phyloP scores from a whole-genome alignment of 2,329 filamentous ascomycete species.

The Fusarium citri region DNA sequence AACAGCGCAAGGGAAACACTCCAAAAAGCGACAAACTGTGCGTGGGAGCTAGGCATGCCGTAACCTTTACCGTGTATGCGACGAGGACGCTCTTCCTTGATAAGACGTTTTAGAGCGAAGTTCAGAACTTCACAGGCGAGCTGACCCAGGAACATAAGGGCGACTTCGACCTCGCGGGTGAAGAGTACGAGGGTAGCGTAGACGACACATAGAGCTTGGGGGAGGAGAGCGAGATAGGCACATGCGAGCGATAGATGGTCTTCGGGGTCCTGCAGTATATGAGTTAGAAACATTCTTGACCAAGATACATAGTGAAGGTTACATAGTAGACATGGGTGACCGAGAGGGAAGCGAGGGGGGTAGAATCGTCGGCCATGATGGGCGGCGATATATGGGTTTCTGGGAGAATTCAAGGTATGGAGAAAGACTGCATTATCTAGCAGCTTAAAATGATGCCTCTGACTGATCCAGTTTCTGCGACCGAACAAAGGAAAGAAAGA shows the following conservation, averaged over 20 bases:
- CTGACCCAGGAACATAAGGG: conserved; percentile 91
- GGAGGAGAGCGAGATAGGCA: conserved; percentile 93
- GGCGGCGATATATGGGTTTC: conserved; percentile 1
- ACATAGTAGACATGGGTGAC: conserved; percentile 98
- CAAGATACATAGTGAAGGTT: conserved; percentile 50
- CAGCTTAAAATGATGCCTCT: neutral
- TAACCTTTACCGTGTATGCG: conserved; percentile 93
- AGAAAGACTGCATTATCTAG: conserved; percentile 19
- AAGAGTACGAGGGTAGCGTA: conserved; percentile 93
- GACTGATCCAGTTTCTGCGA: neutral
- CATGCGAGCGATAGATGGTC: conserved; percentile 88
- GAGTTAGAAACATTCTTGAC: neutral
- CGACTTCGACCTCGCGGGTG: conserved; percentile 88
- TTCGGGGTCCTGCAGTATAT: conserved; percentile 77
- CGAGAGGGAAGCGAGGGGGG: conserved; percentile 87
- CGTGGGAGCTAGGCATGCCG: conserved; percentile 95
- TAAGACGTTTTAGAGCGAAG: conserved; percentile 86
- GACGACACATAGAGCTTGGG: conserved; percentile 88
- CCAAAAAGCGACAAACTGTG: conserved; percentile 95
- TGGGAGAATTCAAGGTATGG: conserved; percentile 3
- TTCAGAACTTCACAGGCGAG: conserved; percentile 92
- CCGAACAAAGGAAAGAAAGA: neutral
- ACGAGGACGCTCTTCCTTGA: conserved; percentile 89
- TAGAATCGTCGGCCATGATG: conserved; percentile 46
- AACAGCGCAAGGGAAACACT: conserved; percentile 86